Evolutionary conservation across 129 eudicot species (phyloP).

Genomic region (Chrysanthemum lavandulifolium): DNA sequence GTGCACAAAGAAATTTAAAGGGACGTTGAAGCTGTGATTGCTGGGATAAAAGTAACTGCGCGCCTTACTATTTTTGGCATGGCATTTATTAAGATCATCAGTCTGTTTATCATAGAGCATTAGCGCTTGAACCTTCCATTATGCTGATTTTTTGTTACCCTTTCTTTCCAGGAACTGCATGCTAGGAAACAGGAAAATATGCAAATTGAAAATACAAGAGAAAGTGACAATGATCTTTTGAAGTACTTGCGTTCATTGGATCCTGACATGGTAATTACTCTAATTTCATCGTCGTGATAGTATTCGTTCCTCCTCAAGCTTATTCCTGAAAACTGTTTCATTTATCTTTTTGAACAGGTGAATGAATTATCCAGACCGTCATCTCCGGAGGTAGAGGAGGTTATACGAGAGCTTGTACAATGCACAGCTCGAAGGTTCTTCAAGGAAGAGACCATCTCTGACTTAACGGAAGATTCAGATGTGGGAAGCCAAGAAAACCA

Average conservation of each 20-base stretch:
- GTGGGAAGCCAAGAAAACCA: slow-evolving; percentile 34
- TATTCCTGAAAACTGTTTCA: neutral
- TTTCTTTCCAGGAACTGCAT: slow-evolving; percentile 56
- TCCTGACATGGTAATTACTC: slow-evolving; percentile 65
- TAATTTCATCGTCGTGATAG: neutral
- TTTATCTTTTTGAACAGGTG: slow-evolving; percentile 51
- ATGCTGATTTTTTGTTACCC: slow-evolving; percentile 16
- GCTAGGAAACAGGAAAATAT: slow-evolving; percentile 52
- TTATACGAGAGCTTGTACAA: slow-evolving; percentile 71
- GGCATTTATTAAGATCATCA: neutral
- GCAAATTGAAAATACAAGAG: slow-evolving; percentile 52
- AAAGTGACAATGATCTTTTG: slow-evolving; percentile 65
- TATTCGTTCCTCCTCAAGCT: neutral
- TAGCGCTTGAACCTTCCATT: slow-evolving; percentile 3
- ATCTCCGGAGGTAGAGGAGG: slow-evolving; percentile 86
- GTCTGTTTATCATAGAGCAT: neutral
- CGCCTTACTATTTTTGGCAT: neutral
- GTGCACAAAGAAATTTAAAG: neutral
- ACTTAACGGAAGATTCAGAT: slow-evolving; percentile 28
- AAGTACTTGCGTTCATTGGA: slow-evolving; percentile 69
- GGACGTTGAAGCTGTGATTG: neutral
- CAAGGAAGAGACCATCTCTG: slow-evolving; percentile 45
- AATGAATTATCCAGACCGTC: slow-evolving; percentile 79
- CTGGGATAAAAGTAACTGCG: too few species aligned
- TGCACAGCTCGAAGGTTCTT: slow-evolving; percentile 51